phyloP scores from a whole-genome alignment of 768 basidiomycete genomes.

The Lyophyllum atratum region DNA sequence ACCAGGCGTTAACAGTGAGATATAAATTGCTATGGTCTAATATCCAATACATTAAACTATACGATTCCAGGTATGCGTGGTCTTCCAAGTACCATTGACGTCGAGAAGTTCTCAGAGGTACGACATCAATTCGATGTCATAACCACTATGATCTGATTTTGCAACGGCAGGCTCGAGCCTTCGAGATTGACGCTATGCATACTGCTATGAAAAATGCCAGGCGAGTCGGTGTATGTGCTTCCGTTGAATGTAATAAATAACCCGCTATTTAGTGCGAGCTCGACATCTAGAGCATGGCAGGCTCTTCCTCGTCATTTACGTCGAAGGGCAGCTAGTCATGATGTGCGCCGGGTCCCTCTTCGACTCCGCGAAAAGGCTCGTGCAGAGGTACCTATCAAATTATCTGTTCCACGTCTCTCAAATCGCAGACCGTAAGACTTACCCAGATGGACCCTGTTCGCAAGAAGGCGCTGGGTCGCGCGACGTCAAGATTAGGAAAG shows the following conservation, averaged over 20 bases:
- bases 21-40: background rate
- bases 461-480: constrained; percentile 39
- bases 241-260: background rate
- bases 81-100: constrained; percentile 76
- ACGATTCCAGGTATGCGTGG: constrained; percentile 49
- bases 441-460: constrained; percentile 50
- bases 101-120: constrained; percentile 89
- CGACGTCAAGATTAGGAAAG: constrained; percentile 67
- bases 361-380: constrained; percentile 80
- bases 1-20: constrained; percentile 42
- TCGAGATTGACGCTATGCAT: constrained; percentile 92
- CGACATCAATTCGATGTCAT: constrained; percentile 7
- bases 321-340: constrained; percentile 91
- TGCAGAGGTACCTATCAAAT: constrained; percentile 61
- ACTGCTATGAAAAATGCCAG: constrained; percentile 79
- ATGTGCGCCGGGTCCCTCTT: constrained; percentile 87
- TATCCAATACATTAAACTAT: background rate
- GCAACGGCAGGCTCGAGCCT: constrained; percentile 70
- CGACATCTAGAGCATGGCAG: constrained; percentile 89
- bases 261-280: constrained; percentile 50
- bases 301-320: constrained; percentile 89
- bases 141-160: constrained; percentile 1
- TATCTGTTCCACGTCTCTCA: background rate
- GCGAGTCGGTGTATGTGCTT: constrained; percentile 33
- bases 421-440: background rate